phyloP scores from a whole-genome alignment of 2,329 filamentous ascomycete genomes.

The Xenoacremonium recifei region DNA sequence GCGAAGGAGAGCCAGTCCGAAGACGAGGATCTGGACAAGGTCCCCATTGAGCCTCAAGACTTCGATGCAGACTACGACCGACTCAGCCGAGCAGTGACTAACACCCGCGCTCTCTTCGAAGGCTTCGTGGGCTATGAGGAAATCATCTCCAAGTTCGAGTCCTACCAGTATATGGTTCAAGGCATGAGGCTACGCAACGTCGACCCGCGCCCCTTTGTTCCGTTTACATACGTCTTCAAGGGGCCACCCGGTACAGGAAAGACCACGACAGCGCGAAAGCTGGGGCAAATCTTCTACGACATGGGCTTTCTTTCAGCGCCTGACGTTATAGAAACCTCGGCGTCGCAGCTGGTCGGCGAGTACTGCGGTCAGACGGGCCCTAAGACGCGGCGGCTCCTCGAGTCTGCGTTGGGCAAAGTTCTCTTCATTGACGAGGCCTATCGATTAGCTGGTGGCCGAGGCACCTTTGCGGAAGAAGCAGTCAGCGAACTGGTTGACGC shows the following conservation, averaged over 20 bases:
- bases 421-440: constrained; percentile 74
- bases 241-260: constrained; percentile 68
- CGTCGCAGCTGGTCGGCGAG: constrained; percentile 65
- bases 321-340: constrained; percentile 65
- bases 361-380: constrained; percentile 69
- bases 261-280: constrained; percentile 65
- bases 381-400: constrained; percentile 58
- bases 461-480: constrained; percentile 54
- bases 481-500: constrained; percentile 51
- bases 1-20: constrained; percentile 18
- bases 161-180: constrained; percentile 53
- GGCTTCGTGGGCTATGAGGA: constrained; percentile 59
- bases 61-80: constrained; percentile 60
- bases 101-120: constrained; percentile 55
- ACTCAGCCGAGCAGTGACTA: constrained; percentile 34
- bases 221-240: constrained; percentile 67
- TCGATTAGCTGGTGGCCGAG: constrained; percentile 50
- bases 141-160: constrained; percentile 52
- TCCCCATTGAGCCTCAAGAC: constrained; percentile 38
- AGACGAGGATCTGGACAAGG: constrained; percentile 19
- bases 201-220: constrained; percentile 53
- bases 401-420: constrained; percentile 63
- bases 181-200: constrained; percentile 50
- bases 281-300: constrained; percentile 73
- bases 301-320: constrained; percentile 64